Evolutionary conservation across 2,329 filamentous ascomycete genomes (phyloP).

Genomic region (Aspergillus phoenicis): DNA sequence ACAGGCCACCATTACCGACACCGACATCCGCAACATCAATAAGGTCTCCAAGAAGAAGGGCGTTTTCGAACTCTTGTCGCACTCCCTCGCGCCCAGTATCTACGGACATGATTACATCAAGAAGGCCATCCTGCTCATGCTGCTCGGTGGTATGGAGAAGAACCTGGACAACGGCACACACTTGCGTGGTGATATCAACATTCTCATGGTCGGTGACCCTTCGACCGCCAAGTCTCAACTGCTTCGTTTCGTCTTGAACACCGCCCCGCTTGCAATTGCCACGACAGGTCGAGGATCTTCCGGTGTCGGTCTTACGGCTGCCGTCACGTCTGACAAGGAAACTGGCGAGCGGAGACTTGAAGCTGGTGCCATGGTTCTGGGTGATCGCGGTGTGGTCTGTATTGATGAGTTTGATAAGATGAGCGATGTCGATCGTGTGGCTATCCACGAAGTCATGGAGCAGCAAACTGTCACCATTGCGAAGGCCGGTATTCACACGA

Average conservation of each 20-base stretch:
- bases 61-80: conserved; percentile 87
- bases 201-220: conserved; percentile 97
- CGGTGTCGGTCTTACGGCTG: conserved; percentile 94
- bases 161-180: conserved; percentile 98
- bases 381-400: conserved; percentile 93
- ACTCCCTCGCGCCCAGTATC: conserved; percentile 93
- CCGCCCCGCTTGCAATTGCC: conserved; percentile 91
- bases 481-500: conserved; percentile 97
- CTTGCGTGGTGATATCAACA: conserved; percentile 97
- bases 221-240: conserved; percentile 99
- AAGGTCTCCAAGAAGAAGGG: conserved; percentile 94
- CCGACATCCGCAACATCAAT: conserved; percentile 98
- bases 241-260: conserved; percentile 94
- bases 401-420: conserved; percentile 99
- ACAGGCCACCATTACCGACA: conserved; percentile 89
- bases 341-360: conserved; percentile 93
- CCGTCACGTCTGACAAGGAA: conserved; percentile 95
- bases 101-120: conserved; percentile 98
- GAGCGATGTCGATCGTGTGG: conserved; percentile 96
- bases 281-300: conserved; percentile 96
- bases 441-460: conserved; percentile 99
- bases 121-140: conserved; percentile 92
- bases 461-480: conserved; percentile 99
- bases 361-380: conserved; percentile 98
- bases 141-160: conserved; percentile 95